These are phyloP conservation scores for Raddia guianensis DNA, from an alignment of 176 grass and related monocot species.

Conservation along the genomic window DNA sequence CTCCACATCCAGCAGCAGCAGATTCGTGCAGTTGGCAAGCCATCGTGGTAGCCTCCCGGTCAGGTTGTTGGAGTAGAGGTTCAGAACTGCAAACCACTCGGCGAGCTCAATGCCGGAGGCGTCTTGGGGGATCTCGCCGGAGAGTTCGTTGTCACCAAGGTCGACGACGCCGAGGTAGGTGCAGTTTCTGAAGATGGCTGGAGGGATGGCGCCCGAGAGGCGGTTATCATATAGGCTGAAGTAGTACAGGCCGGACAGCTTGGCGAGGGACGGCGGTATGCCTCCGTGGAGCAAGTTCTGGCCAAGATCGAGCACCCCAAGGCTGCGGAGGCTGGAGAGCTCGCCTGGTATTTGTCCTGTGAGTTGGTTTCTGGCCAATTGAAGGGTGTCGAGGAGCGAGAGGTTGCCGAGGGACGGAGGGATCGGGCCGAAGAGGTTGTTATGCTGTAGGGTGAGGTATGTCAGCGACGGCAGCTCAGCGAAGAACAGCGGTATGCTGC, in stretches of 20 bases:
- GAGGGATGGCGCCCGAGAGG: slow-evolving; percentile 57
- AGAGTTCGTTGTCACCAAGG: slow-evolving; percentile 50
- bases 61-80: slow-evolving; percentile 66
- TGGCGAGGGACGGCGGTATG: slow-evolving; percentile 54
- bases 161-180: slow-evolving; percentile 17
- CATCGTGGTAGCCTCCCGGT: slow-evolving; percentile 61
- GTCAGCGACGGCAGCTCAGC: slow-evolving; percentile 35
- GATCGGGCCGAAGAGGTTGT: slow-evolving; percentile 52
- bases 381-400: slow-evolving; percentile 14
- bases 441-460: slow-evolving; percentile 51
- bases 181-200: slow-evolving; percentile 59
- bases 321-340: slow-evolving; percentile 43
- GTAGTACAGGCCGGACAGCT: slow-evolving; percentile 36
- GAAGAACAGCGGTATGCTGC: slow-evolving; percentile 53
- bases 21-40: slow-evolving; percentile 52
- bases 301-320: slow-evolving; percentile 21
- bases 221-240: slow-evolving; percentile 45
- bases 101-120: not conserved
- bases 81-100: not conserved
- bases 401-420: slow-evolving; percentile 39
- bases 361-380: slow-evolving; percentile 48
- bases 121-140: slow-evolving; percentile 50
- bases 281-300: slow-evolving; percentile 45
- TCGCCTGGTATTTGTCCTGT: slow-evolving; percentile 62
- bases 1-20: slow-evolving; percentile 51